Percentiles rank a stretch among this genome's conserved stretches.
Evolutionary conservation across 2,329 filamentous ascomycete species (phyloP).

Genomic region (Aureobasidium melanogenum): DNA sequence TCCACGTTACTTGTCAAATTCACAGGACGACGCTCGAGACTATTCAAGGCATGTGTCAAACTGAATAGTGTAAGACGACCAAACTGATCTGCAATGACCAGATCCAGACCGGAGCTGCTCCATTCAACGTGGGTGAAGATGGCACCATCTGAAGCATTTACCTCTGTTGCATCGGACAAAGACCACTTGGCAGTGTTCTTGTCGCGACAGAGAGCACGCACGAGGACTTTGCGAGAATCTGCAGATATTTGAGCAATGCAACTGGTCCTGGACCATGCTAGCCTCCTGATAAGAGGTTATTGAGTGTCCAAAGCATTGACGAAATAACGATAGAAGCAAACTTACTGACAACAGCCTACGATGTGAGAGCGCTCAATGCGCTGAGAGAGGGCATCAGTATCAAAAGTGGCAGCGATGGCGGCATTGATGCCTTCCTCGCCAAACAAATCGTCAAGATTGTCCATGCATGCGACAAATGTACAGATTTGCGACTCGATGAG

Average conservation of each 20-base stretch:
- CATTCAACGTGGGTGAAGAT: slow-evolving; percentile 74
- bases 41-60: slow-evolving; percentile 64
- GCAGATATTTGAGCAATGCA: slow-evolving; percentile 73
- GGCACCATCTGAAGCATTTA: slow-evolving; percentile 53
- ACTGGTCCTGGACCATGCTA: slow-evolving; percentile 83
- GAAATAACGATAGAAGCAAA: slow-evolving; percentile 16
- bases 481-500: not conserved
- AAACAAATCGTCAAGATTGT: slow-evolving; percentile 64
- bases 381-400: slow-evolving; percentile 59
- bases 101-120: slow-evolving; percentile 67
- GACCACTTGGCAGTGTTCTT: slow-evolving; percentile 64
- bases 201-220: slow-evolving; percentile 63
- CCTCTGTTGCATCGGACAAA: slow-evolving; percentile 63
- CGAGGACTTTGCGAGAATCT: slow-evolving; percentile 61
- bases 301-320: not conserved
- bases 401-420: slow-evolving; percentile 49
- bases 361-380: slow-evolving; percentile 68
- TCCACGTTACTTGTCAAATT: slow-evolving; percentile 62
- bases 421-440: slow-evolving; percentile 53
- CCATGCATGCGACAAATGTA: slow-evolving; percentile 32
- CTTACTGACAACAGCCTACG: slow-evolving; percentile 75
- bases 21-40: slow-evolving; percentile 52
- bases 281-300: slow-evolving; percentile 44
- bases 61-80: slow-evolving; percentile 70
- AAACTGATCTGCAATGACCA: slow-evolving; percentile 72